These are phyloP conservation scores for Verticillium klebahnii DNA, from an alignment of 2,329 filamentous ascomycete species.

Conservation along the genomic window DNA sequence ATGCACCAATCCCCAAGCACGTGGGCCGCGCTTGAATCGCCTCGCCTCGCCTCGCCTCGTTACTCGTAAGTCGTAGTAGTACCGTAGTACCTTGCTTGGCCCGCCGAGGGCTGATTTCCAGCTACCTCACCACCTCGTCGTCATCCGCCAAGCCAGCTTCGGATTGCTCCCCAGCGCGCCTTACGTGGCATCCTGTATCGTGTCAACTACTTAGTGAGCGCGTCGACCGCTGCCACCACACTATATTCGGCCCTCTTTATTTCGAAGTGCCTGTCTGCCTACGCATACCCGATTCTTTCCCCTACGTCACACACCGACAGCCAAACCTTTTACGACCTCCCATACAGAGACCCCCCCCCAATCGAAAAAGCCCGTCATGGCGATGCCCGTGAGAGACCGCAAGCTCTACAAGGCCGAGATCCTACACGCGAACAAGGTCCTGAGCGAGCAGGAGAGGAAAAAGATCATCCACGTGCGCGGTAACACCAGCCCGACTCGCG, in stretches of 20 bases:
- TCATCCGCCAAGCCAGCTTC: neutral
- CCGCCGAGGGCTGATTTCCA: neutral
- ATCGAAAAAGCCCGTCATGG: constrained; percentile 19
- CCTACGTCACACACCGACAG: constrained; percentile 1
- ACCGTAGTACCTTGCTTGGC: neutral
- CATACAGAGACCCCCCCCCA: constrained; percentile 3
- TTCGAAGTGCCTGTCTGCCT: neutral
- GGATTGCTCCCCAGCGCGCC: neutral
- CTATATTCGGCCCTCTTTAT: neutral
- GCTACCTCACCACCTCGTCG: neutral
- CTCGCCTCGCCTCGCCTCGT: neutral
- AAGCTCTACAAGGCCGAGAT: constrained; percentile 36
- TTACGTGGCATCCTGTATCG: neutral
- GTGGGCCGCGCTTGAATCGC: neutral
- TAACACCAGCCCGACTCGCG: neutral
- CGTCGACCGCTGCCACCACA: neutral
- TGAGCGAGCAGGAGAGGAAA: constrained; percentile 30
- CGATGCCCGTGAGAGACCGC: constrained; percentile 24
- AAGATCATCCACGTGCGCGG: constrained; percentile 29
- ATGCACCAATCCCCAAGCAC: neutral
- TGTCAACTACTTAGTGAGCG: neutral
- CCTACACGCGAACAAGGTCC: constrained; percentile 23
- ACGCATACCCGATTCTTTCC: constrained; percentile 4
- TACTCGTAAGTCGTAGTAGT: neutral
- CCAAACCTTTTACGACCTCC: neutral